A percentile compares a stretch with the other conserved stretches of the same genome.
phyloP scores from a whole-genome alignment of 2,329 filamentous ascomycete species.

The Zelopaecilomyces penicillatus region DNA sequence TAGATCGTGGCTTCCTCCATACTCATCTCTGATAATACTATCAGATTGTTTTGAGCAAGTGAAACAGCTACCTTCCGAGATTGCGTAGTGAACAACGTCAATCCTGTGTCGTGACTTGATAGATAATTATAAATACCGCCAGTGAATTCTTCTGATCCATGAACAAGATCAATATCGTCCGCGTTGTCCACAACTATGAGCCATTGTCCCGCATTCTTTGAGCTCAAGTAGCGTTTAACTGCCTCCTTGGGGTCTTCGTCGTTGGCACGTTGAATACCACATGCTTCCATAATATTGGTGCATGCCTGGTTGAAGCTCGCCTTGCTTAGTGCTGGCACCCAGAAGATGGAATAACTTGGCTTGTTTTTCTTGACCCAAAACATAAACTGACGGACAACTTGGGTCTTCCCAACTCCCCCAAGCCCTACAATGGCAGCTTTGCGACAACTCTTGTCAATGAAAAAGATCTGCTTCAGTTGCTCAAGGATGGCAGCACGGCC shows the following conservation, averaged over 20 bases:
- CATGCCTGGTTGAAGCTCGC: conserved; percentile 29
- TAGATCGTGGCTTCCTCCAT: conserved; percentile 17
- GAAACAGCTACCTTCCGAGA: conserved; percentile 20
- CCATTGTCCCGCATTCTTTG: conserved; percentile 15
- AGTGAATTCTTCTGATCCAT: conserved; percentile 4
- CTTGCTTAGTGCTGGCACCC: conserved; percentile 30
- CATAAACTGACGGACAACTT: conserved; percentile 29
- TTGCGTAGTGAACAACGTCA: conserved; percentile 26
- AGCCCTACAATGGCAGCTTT: conserved; percentile 23
- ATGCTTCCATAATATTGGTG: conserved; percentile 20
- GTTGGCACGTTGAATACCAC: conserved; percentile 31
- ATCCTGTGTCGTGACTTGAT: conserved; percentile 20
- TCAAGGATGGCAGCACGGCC: neutral
- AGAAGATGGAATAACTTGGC: conserved; percentile 32
- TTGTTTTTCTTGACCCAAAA: conserved; percentile 27
- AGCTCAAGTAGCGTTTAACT: conserved; percentile 34
- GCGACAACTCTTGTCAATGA: neutral
- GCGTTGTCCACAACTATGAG: conserved; percentile 23
- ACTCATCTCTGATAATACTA: conserved; percentile 23
- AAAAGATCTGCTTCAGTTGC: neutral
- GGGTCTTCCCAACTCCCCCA: conserved; percentile 32
- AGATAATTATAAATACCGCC: conserved; percentile 20
- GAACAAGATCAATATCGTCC: conserved; percentile 24
- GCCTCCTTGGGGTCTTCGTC: conserved; percentile 51
- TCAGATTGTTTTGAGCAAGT: conserved; percentile 15